phyloP scores from a whole-genome alignment of 306 rosid genomes.

The Oemleria cerasiformis region DNA sequence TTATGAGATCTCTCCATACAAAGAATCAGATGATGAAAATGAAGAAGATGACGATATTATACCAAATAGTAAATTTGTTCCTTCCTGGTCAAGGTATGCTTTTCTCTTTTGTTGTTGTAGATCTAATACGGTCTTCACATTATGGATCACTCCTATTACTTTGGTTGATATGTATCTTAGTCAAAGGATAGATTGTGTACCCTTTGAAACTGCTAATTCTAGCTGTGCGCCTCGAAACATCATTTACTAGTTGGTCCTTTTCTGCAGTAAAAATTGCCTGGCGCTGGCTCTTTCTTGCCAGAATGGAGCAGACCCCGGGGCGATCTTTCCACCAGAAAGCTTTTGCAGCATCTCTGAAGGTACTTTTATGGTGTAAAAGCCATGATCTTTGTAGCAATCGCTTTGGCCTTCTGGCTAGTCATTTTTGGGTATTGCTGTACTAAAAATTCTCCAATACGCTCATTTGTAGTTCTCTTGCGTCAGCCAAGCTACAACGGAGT shows the following conservation, averaged over 20 bases:
- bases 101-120: conserved; percentile 7
- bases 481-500: conserved; percentile 24
- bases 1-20: conserved; percentile 88
- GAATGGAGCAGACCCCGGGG: conserved; percentile 42
- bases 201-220: conserved; percentile 11
- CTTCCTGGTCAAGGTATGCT: conserved; percentile 88
- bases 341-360: conserved; percentile 70
- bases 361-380: conserved; percentile 25
- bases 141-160: background rate
- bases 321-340: conserved; percentile 56
- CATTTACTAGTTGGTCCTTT: conserved; percentile 27
- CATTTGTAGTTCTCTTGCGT: conserved; percentile 59
- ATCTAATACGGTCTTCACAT: background rate
- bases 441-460: background rate
- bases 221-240: conserved; percentile 17
- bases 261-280: conserved; percentile 64
- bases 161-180: background rate
- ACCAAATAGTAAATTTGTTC: conserved; percentile 57
- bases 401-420: background rate
- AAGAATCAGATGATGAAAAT: conserved; percentile 83
- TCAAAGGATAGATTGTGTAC: conserved; percentile 9
- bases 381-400: background rate
- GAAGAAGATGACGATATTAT: conserved; percentile 45
- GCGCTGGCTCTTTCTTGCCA: conserved; percentile 51
- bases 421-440: background rate